Conservation (phyloP, 306 rosid genomes). For the Trifolium dubium region DNA sequence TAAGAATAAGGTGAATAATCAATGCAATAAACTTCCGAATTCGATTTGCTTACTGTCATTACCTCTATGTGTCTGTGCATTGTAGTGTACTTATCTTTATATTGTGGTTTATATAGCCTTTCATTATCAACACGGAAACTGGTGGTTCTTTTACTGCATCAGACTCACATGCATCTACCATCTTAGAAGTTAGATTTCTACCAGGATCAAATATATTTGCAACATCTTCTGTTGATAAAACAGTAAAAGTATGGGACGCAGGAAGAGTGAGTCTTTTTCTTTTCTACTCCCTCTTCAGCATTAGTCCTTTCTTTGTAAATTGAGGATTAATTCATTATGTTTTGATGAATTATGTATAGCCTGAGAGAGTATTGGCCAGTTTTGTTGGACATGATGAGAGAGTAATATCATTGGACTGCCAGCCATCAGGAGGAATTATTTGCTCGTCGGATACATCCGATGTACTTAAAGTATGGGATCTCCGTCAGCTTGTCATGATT, state of each 20-base stretch:
- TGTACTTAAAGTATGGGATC: slow-evolving; percentile 5
- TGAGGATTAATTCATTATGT: background rate
- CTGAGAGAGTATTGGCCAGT: background rate
- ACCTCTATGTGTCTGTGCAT: background rate
- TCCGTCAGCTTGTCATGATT: background rate
- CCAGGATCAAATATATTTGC: slow-evolving; percentile 4
- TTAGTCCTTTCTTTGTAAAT: background rate
- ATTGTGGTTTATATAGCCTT: slow-evolving; percentile 7
- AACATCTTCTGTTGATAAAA: slow-evolving; percentile 1
- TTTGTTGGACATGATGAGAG: background rate
- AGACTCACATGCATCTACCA: background rate
- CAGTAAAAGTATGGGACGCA: slow-evolving; percentile 23
- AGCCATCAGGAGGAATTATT: background rate
- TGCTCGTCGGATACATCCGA: background rate
- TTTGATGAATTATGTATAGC: slow-evolving; percentile 9
- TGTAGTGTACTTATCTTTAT: background rate
- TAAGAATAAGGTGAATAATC: background rate
- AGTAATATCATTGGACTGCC: slow-evolving; percentile 18
- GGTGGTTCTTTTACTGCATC: background rate
- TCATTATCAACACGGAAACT: background rate
- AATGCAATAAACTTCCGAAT: background rate
- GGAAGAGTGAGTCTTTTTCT: background rate
- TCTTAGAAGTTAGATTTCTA: slow-evolving; percentile 20
- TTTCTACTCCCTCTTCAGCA: background rate
- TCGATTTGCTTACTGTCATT: background rate